Evolutionary conservation across 208 protist species (phyloP).

Genomic region (Trypanosoma brucei): DNA sequence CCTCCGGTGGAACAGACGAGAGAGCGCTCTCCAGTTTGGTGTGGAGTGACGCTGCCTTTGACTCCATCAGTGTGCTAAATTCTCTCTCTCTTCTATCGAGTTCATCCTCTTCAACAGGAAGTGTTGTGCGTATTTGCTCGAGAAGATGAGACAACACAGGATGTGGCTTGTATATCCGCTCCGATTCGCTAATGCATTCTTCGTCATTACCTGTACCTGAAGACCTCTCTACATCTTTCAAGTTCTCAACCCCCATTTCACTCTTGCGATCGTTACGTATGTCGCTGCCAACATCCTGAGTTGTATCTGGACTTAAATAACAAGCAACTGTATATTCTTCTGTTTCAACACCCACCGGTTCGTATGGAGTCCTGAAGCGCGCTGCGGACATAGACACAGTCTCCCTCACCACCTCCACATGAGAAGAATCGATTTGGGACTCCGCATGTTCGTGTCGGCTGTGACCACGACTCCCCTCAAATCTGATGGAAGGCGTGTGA

Average conservation of each 20-base stretch:
- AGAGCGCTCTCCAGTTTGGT: constrained; percentile 19
- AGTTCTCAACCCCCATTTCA: no score
- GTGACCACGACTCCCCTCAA: background rate
- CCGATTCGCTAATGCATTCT: background rate
- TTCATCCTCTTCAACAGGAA: constrained; percentile 14
- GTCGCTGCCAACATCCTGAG: background rate
- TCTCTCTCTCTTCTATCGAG: constrained; percentile 15
- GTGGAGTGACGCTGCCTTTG: constrained; percentile 13
- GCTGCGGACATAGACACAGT: constrained; percentile 1
- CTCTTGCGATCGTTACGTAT: background rate
- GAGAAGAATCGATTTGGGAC: no score
- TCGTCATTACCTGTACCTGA: no score
- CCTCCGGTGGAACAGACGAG: constrained; percentile 10
- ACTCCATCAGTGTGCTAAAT: constrained; percentile 23
- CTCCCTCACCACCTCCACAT: constrained; percentile 9
- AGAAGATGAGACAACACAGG: constrained; percentile 10
- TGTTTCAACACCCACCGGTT: background rate
- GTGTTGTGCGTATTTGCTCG: constrained; percentile 7
- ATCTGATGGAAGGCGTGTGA: background rate
- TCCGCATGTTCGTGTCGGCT: no score
- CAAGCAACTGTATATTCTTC: background rate
- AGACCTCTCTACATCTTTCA: no score
- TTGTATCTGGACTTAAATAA: background rate
- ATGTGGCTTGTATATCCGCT: constrained; percentile 10
- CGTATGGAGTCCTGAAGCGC: constrained; percentile 16